Evolutionary conservation across 495 filamentous ascomycete species (phyloP), one percentile per base, ranked within the genome.

Genomic region (Neurospora tetrasperma): DNA sequence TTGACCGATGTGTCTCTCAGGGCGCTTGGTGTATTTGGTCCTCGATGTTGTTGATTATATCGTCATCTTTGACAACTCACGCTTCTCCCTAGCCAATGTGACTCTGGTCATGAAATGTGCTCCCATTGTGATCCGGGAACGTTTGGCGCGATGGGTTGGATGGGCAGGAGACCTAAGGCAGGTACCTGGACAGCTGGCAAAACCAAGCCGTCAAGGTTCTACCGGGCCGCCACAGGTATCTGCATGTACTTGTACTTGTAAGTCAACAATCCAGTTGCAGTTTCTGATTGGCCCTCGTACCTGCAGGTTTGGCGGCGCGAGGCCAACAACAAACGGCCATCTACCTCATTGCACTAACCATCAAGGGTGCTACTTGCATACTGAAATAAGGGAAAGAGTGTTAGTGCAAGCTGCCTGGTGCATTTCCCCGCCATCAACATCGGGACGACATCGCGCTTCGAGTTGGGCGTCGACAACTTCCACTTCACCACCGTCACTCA

Each of bases 1-100:
- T 35, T 35, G 3, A 5, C 5, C 20, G 48, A 27, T 54, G 12
- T 2, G 5, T 7, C 10, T 23, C 0, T 27, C 20, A 1, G n/a
- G 9, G 0, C 44, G 4, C n/a, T 20, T 20, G n/a, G 0, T 48
- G 1, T 0, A 11, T 2, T 4, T 5, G 4, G 0, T 48, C 1
- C 0, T 48, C n/a, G 44, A 2, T 23, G 0, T 48, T 2, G 4
- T 48, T 12, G 43, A 2, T 27, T 27, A 20, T 54, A 23, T 54
- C 46, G 20, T 27, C 4, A 23, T 6, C 6, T 14, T 2, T 54
- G 5, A 2, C 20, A 27, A 27, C 4, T 11, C 10, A 5, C 2
- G n/a, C n/a, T 6, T 54, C 23, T 27, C 10, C 10, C 20, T 2
- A 27, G 4, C 4, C 20, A 23, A 6, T 12, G 46, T 12, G 20